phyloP scores from a whole-genome alignment of 805 yeast species.

The Metschnikowia bowlesiae region DNA sequence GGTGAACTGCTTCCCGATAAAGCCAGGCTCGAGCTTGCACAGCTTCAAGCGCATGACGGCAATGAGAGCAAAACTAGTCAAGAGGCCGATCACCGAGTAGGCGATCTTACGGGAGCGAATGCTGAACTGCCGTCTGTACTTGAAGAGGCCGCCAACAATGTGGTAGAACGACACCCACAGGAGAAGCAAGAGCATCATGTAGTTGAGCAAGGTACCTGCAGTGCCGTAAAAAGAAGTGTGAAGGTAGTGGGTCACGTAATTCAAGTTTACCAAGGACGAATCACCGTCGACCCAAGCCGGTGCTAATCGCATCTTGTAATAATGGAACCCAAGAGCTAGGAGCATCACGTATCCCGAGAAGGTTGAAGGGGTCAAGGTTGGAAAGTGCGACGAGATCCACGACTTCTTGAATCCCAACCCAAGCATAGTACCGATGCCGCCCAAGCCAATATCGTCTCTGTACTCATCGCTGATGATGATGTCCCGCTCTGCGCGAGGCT shows the following conservation, averaged over 20 bases:
- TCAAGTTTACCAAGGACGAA: slow-evolving; percentile 50
- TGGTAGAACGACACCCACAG: slow-evolving; percentile 44
- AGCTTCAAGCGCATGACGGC: slow-evolving; percentile 29
- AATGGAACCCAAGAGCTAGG: slow-evolving; percentile 45
- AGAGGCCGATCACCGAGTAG: slow-evolving; percentile 35
- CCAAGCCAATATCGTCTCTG: slow-evolving; percentile 53
- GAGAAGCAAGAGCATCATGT: slow-evolving; percentile 14
- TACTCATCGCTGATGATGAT: slow-evolving; percentile 26
- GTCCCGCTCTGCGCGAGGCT: slow-evolving; percentile 5
- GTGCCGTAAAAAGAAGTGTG: slow-evolving; percentile 11
- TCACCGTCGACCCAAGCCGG: slow-evolving; percentile 64
- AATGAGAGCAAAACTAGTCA: slow-evolving; percentile 33
- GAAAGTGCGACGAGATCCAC: slow-evolving; percentile 39
- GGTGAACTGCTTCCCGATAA: slow-evolving; percentile 26
- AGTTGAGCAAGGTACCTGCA: slow-evolving; percentile 12
- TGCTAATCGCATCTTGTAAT: slow-evolving; percentile 40
- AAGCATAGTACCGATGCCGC: slow-evolving; percentile 52
- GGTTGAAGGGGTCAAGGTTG: slow-evolving; percentile 50
- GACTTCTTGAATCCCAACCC: slow-evolving; percentile 54
- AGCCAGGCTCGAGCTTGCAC: slow-evolving; percentile 23
- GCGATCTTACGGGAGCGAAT: slow-evolving; percentile 40
- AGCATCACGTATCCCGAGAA: slow-evolving; percentile 56
- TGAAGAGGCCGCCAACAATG: slow-evolving; percentile 47
- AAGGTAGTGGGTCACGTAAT: slow-evolving; percentile 39
- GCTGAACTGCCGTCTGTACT: slow-evolving; percentile 40